Conservation (phyloP, 2,329 filamentous ascomycete species). For the Fonsecaea pugnacius region DNA sequence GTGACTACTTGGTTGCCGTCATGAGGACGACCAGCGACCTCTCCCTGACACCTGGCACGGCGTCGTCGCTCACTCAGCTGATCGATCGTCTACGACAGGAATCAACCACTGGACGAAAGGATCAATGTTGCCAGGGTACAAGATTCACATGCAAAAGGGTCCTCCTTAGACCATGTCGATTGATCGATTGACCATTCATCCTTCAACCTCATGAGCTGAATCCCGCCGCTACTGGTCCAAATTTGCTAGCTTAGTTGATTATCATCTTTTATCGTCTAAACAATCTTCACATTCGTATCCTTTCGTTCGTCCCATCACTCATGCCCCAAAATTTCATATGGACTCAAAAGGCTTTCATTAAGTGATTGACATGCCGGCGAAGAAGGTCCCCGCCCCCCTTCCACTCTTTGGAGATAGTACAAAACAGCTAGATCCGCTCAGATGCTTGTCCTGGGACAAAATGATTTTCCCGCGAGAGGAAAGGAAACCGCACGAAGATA, state of each 20-base stretch:
- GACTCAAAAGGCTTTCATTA: slow-evolving; percentile 20
- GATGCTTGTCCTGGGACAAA: slow-evolving; percentile 4
- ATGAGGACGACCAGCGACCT: neutral
- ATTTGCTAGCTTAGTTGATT: neutral
- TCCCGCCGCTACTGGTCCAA: neutral
- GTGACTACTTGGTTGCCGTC: no score
- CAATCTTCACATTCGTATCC: slow-evolving; percentile 6
- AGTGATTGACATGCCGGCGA: slow-evolving; percentile 18
- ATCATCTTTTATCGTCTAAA: neutral
- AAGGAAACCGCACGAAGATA: slow-evolving; percentile 2
- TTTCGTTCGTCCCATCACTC: slow-evolving; percentile 10
- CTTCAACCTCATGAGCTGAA: slow-evolving; percentile 5
- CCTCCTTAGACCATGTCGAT: neutral
- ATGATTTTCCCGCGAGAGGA: slow-evolving; percentile 6
- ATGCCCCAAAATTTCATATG: slow-evolving; percentile 11
- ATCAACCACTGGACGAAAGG: neutral
- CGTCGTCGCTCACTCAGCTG: neutral
- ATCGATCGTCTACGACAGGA: neutral
- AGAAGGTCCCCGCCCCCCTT: slow-evolving; percentile 12
- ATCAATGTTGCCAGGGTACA: neutral
- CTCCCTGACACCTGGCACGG: neutral
- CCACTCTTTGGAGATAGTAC: slow-evolving; percentile 15
- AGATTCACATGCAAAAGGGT: neutral
- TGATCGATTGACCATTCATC: slow-evolving; percentile 7
- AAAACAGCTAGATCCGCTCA: slow-evolving; percentile 18